Evolutionary conservation across 768 basidiomycete species (phyloP), one percentile per base, ranked within the genome.

Genomic region (Pleurotus cornucopiae): DNA sequence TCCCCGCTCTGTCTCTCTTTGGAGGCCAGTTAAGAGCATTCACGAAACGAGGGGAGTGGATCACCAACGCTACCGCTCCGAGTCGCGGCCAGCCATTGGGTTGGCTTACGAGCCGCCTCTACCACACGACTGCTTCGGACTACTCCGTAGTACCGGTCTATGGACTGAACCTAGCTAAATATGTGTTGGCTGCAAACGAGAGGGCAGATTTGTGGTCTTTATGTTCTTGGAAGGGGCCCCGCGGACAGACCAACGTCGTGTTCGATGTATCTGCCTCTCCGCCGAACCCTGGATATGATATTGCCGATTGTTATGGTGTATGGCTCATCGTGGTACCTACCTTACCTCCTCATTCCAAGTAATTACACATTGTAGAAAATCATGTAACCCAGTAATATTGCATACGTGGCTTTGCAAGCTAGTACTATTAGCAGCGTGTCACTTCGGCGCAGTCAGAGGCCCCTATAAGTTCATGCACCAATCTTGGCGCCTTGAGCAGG

Each of bases 21-120:
- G 58, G 74, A 41, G 69, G 72, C 30, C 68, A 67, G 6, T 62
- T 83, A 14, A 68, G 70, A 21, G 77, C 77, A 1, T 71, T 71
- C 54, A 59, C 57, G n/a, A 18, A 63, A 25, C 63, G 61, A 2
- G 73, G 73, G 14, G 59, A 66, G 16, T 75, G 71, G 71, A 62
- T 62, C 46, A 73, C 73, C 4, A 78, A 76, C 56, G 73, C 73
- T 11, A 77, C 75, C 1, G 64, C 66, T 18, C 58, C 70, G 6
- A 60, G 57, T 9, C 72, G 69, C 43, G 70, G 69, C 12, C 61
- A 59, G 23, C 62, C 68, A 5, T 65, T 75, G 9, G 71, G 65
- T 49, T 74, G 79, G 73, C 57, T 69, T 14, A 69, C 74, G 39
- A 74, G 73, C 46, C 68, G 65, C 12, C 54, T 64, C 6, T 69